Percentiles rank a stretch among this genome's conserved stretches.
Evolutionary conservation across 805 yeast species (phyloP).

Genomic region (Teunomyces tritomae): DNA sequence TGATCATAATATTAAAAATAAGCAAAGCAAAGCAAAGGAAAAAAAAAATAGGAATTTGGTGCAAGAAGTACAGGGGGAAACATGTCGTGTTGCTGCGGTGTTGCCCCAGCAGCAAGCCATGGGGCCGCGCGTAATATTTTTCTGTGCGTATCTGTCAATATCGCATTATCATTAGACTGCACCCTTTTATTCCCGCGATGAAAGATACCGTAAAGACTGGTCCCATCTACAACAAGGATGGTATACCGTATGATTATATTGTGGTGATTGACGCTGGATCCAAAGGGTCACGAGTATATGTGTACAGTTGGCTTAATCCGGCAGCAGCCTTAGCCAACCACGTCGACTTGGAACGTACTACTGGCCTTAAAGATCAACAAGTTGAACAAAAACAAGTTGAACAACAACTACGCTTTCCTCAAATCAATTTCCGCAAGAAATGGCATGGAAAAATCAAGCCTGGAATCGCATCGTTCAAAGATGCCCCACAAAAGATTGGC

Average conservation of each 20-base stretch:
- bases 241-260: constrained; percentile 57
- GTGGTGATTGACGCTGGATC: constrained; percentile 66
- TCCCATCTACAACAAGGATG: constrained; percentile 28
- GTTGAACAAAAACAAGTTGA: neutral
- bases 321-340: constrained; percentile 21
- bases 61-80: no score
- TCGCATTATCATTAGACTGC: neutral
- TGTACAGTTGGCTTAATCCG: constrained; percentile 55
- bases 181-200: neutral
- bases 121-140: neutral
- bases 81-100: no score
- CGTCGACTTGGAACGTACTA: neutral
- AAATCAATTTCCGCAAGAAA: constrained; percentile 29
- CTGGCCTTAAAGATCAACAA: neutral
- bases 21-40: no score
- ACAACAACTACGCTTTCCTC: constrained; percentile 22
- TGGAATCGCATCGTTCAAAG: constrained; percentile 52
- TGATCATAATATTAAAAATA: no score
- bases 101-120: no score
- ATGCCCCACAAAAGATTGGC: constrained; percentile 50
- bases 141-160: neutral
- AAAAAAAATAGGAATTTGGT: no score
- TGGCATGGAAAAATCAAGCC: constrained; percentile 57
- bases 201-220: neutral
- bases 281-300: constrained; percentile 59